phyloP scores from a whole-genome alignment of 176 grass and related monocot species.

The Ensete ventricosum region DNA sequence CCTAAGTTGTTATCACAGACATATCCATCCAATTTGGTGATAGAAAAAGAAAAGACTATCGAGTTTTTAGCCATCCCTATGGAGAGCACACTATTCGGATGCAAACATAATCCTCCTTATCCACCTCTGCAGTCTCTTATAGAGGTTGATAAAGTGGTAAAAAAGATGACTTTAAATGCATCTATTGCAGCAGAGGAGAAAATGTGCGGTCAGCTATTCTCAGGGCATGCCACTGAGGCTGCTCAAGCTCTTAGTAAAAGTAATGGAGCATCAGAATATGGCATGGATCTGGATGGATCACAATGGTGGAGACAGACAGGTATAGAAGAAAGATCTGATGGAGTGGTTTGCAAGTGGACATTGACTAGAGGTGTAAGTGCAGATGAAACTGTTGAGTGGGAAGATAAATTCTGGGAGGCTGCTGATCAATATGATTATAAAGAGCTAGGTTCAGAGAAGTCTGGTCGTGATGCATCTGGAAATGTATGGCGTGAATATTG shows the following conservation, averaged over 20 bases:
- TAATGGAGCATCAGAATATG: constrained; percentile 40
- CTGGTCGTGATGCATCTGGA: constrained; percentile 73
- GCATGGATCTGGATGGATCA: constrained; percentile 53
- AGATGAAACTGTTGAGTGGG: constrained; percentile 80
- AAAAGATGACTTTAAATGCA: constrained; percentile 7
- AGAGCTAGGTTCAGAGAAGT: constrained; percentile 93
- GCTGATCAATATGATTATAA: constrained; percentile 84
- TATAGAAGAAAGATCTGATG: constrained; percentile 62
- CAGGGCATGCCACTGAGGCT: constrained; percentile 56
- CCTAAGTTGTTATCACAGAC: constrained; percentile 38
- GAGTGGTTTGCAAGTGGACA: constrained; percentile 87
- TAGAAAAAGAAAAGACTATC: constrained; percentile 57
- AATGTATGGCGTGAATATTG: constrained; percentile 95
- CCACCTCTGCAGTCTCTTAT: constrained; percentile 73
- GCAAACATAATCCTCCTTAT: constrained; percentile 50
- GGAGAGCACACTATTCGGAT: constrained; percentile 39
- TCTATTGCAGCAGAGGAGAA: constrained; percentile 28
- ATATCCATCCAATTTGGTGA: constrained; percentile 49
- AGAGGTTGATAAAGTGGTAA: constrained; percentile 43
- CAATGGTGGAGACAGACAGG: constrained; percentile 93
- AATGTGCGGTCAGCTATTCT: constrained; percentile 50
- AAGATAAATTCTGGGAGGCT: constrained; percentile 99
- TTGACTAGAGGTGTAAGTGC: constrained; percentile 78
- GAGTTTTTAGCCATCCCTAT: constrained; percentile 63
- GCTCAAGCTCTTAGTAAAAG: constrained; percentile 49